Base-by-base conservation (phyloP, 371 early-diverging fungal genomes). In the Mortierella sp. region DNA sequence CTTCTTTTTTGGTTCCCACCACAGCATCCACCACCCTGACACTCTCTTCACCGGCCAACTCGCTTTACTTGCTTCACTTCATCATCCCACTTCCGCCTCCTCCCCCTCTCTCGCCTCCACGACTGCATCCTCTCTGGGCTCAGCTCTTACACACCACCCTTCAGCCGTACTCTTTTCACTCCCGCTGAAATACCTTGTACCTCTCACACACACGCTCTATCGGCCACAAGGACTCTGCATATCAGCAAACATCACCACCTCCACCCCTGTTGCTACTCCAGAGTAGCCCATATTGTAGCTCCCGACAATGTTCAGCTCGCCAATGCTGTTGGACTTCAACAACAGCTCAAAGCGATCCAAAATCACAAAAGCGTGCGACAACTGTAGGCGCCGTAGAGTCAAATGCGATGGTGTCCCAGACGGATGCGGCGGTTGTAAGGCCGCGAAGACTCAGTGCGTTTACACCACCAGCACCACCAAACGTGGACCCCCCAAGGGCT, bases 401-500 rank as follows among this genome's bases (percentile, higher is more conserved):
- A 85, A 85, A 51, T 85, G 86, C 69, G 84, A 85, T 50, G 84
- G 83, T 12, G 64, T 63, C n/a, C 79, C 71, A 9, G 82, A 83
- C 30, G 65, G 79, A 10, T 85, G 86, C 48, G 79, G 78, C 5
- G 82, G 83, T 42, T 85, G 86, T 60, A 79, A 71, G 51, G 82
- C 80, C 24, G 76, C 84, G 23, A 72, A 79, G 38, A 55, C 58
- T 27, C 58, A 65, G 19, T 87, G 87, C 56, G 79, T 83, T 16
- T 87, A 83, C 58, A 80, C 83, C 38, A 84, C 84, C 54, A 71
- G 62, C 31, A 74, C 82, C 18, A 78, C 81, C 14, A 81, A 81
- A 51, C 71, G 86, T 58, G 93, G 93, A 0, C 93, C 93, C 18
- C 89, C 90, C 27, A 92, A 91, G 73, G 89, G 89, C 13, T 87